Evolutionary conservation across 2,329 filamentous ascomycete genomes (phyloP), one percentile per base, ranked within the genome.

Genomic region (Xylaria sp.): DNA sequence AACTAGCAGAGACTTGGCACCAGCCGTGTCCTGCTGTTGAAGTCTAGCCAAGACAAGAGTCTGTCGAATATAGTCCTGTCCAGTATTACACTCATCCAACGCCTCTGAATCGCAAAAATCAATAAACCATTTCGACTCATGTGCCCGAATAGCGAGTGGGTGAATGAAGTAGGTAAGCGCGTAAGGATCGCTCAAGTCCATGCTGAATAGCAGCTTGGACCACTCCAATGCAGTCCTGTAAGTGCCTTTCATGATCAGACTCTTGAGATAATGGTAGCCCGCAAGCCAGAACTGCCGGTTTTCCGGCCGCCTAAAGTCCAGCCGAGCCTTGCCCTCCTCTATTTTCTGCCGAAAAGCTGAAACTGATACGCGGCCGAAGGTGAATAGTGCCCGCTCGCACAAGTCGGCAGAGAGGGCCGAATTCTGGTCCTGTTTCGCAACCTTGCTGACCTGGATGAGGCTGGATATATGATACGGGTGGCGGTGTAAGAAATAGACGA

Each of bases 231-330:
- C 91, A 1, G 94, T 97, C 43, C 92, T 83, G 79, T 91, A 96
- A 1, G 93, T 97, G n/a, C 92, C 92, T 64, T 95, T 93, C 74
- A 91, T 87, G 16, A 91, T 82, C 19, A 99, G 78, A 61, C 91
- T 94, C 63, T 84, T 85, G 64, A 97, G 88, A 66, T 97, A 97
- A 62, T 92, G 86, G 78, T 92, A 96, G 7, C 87, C 90, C 1
- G 91, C 90, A 34, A 97, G 84, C 87, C 90, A 96, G 60, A 99
- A 86, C 71, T 97, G 93, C 40, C 94, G 83, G 70, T 97, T 97
- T 70, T 96, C 92, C 0, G 89, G 87, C 37, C 91, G 80, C 18
- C 80, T 74, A 68, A 97, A 97, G 66, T 93, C 85, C 8, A 99
- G 76, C 16, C 91, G 83, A 5, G 91, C 92, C 62, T 86, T 86